phyloP scores from a whole-genome alignment of 805 yeast species.

The Pichia cephalocereana region DNA sequence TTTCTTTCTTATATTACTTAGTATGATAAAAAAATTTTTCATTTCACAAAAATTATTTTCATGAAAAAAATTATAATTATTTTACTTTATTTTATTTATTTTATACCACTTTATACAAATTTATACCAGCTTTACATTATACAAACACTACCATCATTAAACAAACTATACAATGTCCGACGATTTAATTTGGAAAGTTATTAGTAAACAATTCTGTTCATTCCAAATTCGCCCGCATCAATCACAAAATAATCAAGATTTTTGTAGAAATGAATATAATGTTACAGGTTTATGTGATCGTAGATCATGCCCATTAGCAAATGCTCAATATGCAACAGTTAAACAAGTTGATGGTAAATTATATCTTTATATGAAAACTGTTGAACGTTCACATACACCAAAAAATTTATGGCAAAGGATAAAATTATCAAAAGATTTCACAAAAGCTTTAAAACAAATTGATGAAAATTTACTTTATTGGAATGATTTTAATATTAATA shows the following conservation, averaged over 20 bases:
- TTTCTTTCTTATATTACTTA: background rate
- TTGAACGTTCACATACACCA: conserved; percentile 96
- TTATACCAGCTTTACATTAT: background rate
- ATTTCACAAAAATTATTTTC: background rate
- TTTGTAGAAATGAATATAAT: conserved; percentile 93
- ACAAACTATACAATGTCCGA: conserved; percentile 10
- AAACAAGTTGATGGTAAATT: conserved; percentile 71
- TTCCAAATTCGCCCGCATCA: conserved; percentile 56
- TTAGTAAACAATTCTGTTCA: conserved; percentile 92
- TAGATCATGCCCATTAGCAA: conserved; percentile 94
- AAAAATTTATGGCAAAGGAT: conserved; percentile 92
- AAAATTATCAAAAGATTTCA: conserved; percentile 79
- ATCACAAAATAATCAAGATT: conserved; percentile 81
- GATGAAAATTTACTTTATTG: conserved; percentile 85
- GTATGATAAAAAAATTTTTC: background rate
- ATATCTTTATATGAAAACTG: conserved; percentile 90
- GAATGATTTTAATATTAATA: conserved; percentile 85
- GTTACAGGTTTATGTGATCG: conserved; percentile 91
- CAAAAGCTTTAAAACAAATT: conserved; percentile 78
- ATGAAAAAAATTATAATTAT: background rate
- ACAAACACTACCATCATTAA: background rate
- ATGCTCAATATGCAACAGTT: conserved; percentile 83
- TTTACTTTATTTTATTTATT: background rate
- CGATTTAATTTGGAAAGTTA: conserved; percentile 92
- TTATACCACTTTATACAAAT: no score